These are phyloP conservation scores for Trichoderma reesei DNA, from an alignment of 495 filamentous ascomycete genomes.

Conservation along the genomic window DNA sequence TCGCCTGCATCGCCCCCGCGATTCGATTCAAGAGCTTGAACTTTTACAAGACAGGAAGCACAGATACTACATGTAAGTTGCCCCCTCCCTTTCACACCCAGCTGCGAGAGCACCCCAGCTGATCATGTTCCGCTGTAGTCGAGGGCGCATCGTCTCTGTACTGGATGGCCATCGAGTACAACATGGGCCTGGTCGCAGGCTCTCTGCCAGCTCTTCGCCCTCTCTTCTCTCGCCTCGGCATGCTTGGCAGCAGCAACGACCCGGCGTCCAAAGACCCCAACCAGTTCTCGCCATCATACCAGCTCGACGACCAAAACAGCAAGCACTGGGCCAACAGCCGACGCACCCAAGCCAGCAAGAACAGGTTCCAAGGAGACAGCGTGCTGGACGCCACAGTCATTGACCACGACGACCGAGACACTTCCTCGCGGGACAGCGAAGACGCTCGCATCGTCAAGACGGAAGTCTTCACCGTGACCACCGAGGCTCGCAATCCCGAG, in stretches of 20 bases:
- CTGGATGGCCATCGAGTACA: conserved; percentile 14
- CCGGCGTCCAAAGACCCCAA: background rate
- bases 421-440: background rate
- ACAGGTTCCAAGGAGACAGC: conserved; percentile 7
- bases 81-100: too few species aligned
- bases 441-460: conserved; percentile 8
- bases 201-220: conserved; percentile 10
- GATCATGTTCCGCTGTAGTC: background rate
- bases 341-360: background rate
- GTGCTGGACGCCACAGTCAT: background rate
- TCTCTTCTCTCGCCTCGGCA: conserved; percentile 5
- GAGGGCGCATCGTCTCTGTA: conserved; percentile 13
- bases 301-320: conserved; percentile 2
- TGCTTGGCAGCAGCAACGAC: background rate
- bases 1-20: conserved; percentile 12
- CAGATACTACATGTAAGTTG: conserved; percentile 14
- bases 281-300: conserved; percentile 6
- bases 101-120: too few species aligned
- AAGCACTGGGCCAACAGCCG: background rate
- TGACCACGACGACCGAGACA: background rate
- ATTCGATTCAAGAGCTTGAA: conserved; percentile 6
- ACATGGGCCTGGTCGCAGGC: conserved; percentile 11
- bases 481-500: background rate
- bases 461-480: conserved; percentile 2
- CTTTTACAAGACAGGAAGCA: conserved; percentile 5